These are phyloP conservation scores for Stachybotrys chlorohalonatus DNA, from an alignment of 2,329 filamentous ascomycete genomes.

Conservation along the genomic window DNA sequence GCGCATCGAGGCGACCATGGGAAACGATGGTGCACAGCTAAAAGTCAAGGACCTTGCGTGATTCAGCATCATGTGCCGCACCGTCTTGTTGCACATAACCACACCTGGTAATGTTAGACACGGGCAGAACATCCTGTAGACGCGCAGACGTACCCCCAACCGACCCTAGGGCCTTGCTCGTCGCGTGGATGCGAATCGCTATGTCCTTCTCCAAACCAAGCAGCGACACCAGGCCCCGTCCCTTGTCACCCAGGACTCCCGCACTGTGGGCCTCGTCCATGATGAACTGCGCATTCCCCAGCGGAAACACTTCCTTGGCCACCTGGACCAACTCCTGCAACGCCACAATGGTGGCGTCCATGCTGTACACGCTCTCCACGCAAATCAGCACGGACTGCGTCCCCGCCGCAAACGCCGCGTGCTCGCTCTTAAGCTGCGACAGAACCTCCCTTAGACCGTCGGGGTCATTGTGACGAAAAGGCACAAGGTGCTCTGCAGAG, in stretches of 20 bases:
- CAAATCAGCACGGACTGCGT: slow-evolving; percentile 23
- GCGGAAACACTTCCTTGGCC: slow-evolving; percentile 17
- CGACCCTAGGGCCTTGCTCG: slow-evolving; percentile 35
- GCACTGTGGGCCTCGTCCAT: slow-evolving; percentile 47
- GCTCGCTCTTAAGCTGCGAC: slow-evolving; percentile 12
- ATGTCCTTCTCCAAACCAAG: slow-evolving; percentile 37
- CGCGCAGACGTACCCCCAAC: background rate
- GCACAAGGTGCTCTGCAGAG: slow-evolving; percentile 33
- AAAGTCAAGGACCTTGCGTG: background rate
- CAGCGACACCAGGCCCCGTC: slow-evolving; percentile 36
- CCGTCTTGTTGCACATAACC: slow-evolving; percentile 1
- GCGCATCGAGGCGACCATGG: background rate
- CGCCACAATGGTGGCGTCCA: slow-evolving; percentile 33
- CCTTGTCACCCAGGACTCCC: slow-evolving; percentile 37
- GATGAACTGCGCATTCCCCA: slow-evolving; percentile 33
- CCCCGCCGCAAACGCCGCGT: slow-evolving; percentile 17
- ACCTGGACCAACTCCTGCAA: slow-evolving; percentile 23
- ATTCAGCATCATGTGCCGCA: slow-evolving; percentile 1
- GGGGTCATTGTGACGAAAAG: slow-evolving; percentile 28
- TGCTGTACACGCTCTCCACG: slow-evolving; percentile 31
- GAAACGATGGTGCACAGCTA: background rate
- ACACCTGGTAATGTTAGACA: background rate
- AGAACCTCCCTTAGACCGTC: slow-evolving; percentile 31
- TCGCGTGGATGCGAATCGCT: slow-evolving; percentile 39
- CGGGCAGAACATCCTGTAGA: background rate